Conservation (phyloP, 306 rosid genomes). For the Cucurbita pepo region DNA sequence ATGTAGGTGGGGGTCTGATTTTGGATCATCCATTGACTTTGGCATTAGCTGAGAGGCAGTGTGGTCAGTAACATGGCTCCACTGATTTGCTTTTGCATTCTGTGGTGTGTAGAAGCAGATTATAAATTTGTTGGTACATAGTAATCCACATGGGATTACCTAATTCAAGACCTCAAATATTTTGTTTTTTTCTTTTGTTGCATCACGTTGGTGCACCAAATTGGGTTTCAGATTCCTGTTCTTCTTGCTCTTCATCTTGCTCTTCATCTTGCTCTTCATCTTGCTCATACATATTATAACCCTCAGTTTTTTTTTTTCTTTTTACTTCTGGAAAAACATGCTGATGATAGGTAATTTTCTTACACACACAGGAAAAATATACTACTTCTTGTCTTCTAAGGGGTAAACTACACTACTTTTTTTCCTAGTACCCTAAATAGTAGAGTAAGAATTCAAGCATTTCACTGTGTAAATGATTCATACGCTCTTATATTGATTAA, state of each 20-base stretch:
- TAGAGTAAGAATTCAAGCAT: neutral
- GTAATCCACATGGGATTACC: neutral
- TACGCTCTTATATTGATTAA: no score
- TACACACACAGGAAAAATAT: neutral
- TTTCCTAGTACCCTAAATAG: no score
- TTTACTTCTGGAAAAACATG: neutral
- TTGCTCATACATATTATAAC: neutral
- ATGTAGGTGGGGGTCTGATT: slow-evolving; percentile 80
- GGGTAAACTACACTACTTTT: neutral
- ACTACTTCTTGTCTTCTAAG: neutral
- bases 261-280: neutral
- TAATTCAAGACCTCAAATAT: neutral
- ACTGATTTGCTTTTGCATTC: neutral
- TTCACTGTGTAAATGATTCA: no score
- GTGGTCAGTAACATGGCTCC: slow-evolving; percentile 37
- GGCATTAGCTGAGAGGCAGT: slow-evolving; percentile 86
- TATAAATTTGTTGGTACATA: neutral
- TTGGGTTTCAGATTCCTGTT: neutral
- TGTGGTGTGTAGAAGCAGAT: neutral
- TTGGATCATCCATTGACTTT: slow-evolving; percentile 79
- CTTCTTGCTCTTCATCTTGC: neutral
- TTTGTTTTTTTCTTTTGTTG: neutral
- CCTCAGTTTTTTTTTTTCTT: neutral
- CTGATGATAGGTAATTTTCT: neutral
- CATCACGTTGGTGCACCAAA: neutral